These are phyloP conservation scores for Stachybotrys chlorohalonatus DNA, from an alignment of 2,329 filamentous ascomycete species.

Conservation along the genomic window DNA sequence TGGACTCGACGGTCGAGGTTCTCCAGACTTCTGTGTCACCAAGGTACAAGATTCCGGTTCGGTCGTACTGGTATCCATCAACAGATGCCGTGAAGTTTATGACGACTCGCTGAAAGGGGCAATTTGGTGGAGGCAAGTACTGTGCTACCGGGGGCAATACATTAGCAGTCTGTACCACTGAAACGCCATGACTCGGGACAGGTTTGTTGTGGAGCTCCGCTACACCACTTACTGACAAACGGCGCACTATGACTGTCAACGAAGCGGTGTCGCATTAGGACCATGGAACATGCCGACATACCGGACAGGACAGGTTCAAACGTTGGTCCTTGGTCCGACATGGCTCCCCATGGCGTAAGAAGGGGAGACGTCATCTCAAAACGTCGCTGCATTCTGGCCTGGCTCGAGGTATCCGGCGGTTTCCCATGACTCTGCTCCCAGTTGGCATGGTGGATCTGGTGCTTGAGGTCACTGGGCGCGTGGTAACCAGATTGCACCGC, in stretches of 20 bases:
- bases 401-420: too few relatives aligned
- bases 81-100: conserved; percentile 71
- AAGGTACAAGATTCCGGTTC: conserved; percentile 66
- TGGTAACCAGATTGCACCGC: background rate
- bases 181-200: background rate
- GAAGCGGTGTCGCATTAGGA: conserved; percentile 65
- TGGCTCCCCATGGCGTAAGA: background rate
- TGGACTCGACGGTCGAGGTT: conserved; percentile 76
- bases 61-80: conserved; percentile 65
- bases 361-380: background rate
- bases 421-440: background rate
- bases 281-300: conserved; percentile 2
- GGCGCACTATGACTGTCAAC: conserved; percentile 64
- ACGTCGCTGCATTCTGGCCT: too few relatives aligned
- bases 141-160: conserved; percentile 6
- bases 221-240: conserved; percentile 50
- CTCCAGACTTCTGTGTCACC: conserved; percentile 74
- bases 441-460: background rate
- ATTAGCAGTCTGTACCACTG: conserved; percentile 1
- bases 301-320: background rate
- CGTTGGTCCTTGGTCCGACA: background rate
- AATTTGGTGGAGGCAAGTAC: conserved; percentile 45
- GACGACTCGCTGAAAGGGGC: conserved; percentile 63
- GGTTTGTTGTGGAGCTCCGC: too few relatives aligned
- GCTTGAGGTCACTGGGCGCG: background rate